Conservation (phyloP, 2,329 filamentous ascomycete species). For the Fusarium guadeloupense region DNA sequence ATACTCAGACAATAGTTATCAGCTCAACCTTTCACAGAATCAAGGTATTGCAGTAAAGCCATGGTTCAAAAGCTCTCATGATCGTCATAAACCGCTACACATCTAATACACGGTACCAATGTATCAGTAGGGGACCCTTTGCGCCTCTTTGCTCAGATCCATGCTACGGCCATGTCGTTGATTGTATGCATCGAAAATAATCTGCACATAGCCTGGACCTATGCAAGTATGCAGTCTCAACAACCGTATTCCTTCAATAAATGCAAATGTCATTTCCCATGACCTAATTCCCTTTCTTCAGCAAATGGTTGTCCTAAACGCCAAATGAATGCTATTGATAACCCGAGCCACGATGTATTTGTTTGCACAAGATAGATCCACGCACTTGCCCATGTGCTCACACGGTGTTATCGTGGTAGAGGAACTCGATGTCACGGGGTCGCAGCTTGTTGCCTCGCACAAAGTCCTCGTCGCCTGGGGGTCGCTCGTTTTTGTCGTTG, state of each 20-base stretch:
- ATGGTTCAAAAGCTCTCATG: neutral
- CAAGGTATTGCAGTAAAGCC: neutral
- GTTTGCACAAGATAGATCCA: neutral
- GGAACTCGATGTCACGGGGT: constrained; percentile 89
- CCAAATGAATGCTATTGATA: constrained; percentile 37
- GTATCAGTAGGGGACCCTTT: neutral
- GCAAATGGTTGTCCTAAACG: constrained; percentile 29
- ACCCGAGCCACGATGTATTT: constrained; percentile 7
- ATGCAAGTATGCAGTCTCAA: constrained; percentile 6
- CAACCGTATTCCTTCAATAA: constrained; percentile 16
- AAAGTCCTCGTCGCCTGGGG: constrained; percentile 90
- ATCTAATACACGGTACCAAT: constrained; percentile 3
- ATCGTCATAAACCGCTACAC: constrained; percentile 2
- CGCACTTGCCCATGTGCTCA: constrained; percentile 43
- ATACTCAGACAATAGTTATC: too few relatives aligned
- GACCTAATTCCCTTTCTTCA: constrained; percentile 8
- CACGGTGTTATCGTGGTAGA: constrained; percentile 90
- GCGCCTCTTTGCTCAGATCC: constrained; percentile 4
- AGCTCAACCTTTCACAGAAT: neutral
- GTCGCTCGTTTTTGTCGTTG: constrained; percentile 90
- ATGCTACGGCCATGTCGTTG: constrained; percentile 1
- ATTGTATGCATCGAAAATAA: constrained; percentile 10
- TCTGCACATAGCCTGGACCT: constrained; percentile 12
- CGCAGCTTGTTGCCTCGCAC: constrained; percentile 80
- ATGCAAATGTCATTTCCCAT: constrained; percentile 27